phyloP scores from a whole-genome alignment of 2,329 filamentous ascomycete species.

The Arthrobotrys pseudoclavata region DNA sequence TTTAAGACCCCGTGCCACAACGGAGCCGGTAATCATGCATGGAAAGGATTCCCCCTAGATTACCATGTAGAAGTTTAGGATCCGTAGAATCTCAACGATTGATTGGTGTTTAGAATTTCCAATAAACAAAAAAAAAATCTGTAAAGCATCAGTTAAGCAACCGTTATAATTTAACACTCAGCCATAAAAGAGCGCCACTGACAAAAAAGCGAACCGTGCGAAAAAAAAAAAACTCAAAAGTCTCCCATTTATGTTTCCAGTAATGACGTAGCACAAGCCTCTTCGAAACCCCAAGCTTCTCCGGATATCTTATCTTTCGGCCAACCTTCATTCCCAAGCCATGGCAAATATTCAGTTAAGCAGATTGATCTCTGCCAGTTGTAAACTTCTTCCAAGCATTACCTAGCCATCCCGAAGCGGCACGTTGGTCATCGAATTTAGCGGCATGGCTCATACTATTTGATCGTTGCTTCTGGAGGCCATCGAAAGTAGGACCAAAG shows the following conservation, averaged over 20 bases:
- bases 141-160: background rate
- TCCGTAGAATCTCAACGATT: background rate
- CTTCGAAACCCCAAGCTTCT: background rate
- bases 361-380: constrained; percentile 45
- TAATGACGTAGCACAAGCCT: background rate
- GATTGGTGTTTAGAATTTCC: background rate
- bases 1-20: too few species aligned
- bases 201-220: too few species aligned
- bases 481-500: constrained; percentile 34
- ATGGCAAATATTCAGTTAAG: background rate
- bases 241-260: background rate
- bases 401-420: constrained; percentile 31
- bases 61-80: background rate
- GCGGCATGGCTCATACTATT: constrained; percentile 54
- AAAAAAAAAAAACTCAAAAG: background rate
- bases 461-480: constrained; percentile 43
- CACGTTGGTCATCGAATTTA: constrained; percentile 58
- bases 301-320: background rate
- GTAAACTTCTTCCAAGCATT: constrained; percentile 57
- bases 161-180: background rate
- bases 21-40: too few species aligned
- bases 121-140: background rate
- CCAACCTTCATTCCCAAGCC: background rate
- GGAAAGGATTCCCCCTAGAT: too few species aligned
- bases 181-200: background rate